phyloP scores from a whole-genome alignment of 345 rosid genomes.

The Barbarea vulgaris region DNA sequence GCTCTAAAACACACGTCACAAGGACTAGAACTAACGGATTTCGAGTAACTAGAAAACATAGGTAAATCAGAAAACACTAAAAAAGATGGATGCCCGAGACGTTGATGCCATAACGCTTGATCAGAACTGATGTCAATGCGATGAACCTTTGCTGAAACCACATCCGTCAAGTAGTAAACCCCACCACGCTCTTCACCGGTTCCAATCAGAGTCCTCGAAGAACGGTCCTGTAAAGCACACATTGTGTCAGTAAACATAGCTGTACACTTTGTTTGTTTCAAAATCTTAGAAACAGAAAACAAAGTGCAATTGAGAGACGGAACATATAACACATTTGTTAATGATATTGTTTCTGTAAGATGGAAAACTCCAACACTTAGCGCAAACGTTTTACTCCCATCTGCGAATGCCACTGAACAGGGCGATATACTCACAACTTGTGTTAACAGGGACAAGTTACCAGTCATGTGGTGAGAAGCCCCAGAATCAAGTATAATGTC shows the following conservation, averaged over 20 bases:
- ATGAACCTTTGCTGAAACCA: too few species aligned
- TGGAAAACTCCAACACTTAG: too few species aligned
- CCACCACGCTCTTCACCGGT: too few species aligned
- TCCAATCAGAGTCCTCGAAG: neutral
- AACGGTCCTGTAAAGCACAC: neutral
- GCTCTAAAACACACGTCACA: neutral
- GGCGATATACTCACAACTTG: too few species aligned
- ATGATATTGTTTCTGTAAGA: too few species aligned
- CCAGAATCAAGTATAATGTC: too few species aligned
- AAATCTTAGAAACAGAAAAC: neutral
- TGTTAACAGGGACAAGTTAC: too few species aligned
- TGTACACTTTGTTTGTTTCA: neutral
- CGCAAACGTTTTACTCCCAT: too few species aligned
- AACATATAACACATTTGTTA: neutral
- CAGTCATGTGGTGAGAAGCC: too few species aligned
- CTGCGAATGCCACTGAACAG: too few species aligned
- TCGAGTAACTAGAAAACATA: neutral
- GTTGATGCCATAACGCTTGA: neutral
- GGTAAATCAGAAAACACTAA: neutral
- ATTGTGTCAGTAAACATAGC: neutral
- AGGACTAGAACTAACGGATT: neutral
- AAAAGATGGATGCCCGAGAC: neutral
- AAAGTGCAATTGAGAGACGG: neutral
- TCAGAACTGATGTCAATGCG: neutral
- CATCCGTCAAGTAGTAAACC: neutral